Evolutionary conservation across 768 basidiomycete species (phyloP).

Genomic region (Boletus subcaerulescens): DNA sequence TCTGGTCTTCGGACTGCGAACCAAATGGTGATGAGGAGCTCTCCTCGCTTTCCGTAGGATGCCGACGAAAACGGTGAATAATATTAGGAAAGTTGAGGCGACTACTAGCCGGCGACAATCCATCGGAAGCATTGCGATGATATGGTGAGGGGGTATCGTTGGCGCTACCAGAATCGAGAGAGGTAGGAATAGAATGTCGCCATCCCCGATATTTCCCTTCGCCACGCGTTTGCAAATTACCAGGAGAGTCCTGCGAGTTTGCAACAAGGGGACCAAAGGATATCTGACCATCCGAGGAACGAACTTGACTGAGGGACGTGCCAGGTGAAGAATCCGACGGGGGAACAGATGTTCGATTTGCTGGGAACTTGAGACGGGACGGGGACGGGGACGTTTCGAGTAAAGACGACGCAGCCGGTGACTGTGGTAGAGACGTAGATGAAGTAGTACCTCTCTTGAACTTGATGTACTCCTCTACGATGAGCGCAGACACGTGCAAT

Average conservation of each 20-base stretch:
- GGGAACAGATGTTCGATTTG: constrained; percentile 27
- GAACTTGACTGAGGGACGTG: constrained; percentile 38
- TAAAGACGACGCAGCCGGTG: constrained; percentile 13
- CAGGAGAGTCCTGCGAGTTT: constrained; percentile 44
- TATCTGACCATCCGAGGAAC: constrained; percentile 46
- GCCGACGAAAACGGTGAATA: constrained; percentile 35
- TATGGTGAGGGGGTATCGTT: constrained; percentile 35
- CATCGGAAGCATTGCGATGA: constrained; percentile 24
- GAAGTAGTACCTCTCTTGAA: constrained; percentile 32
- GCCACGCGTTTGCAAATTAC: constrained; percentile 43
- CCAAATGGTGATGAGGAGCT: constrained; percentile 44
- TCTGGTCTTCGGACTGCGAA: constrained; percentile 44
- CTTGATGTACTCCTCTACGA: constrained; percentile 63
- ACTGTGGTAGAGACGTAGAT: constrained; percentile 14
- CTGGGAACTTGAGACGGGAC: constrained; percentile 8
- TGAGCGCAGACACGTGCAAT: constrained; percentile 66
- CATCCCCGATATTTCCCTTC: constrained; percentile 34
- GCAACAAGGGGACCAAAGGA: constrained; percentile 59
- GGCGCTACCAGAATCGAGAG: constrained; percentile 34
- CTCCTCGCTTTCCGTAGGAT: constrained; percentile 44
- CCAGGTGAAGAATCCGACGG: constrained; percentile 40
- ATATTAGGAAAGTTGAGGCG: constrained; percentile 39
- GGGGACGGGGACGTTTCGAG: constrained; percentile 11
- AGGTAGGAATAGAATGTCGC: constrained; percentile 28
- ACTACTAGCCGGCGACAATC: constrained; percentile 45